Conservation (phyloP, 2,329 filamentous ascomycete species). For the Phoma herbarum region DNA sequence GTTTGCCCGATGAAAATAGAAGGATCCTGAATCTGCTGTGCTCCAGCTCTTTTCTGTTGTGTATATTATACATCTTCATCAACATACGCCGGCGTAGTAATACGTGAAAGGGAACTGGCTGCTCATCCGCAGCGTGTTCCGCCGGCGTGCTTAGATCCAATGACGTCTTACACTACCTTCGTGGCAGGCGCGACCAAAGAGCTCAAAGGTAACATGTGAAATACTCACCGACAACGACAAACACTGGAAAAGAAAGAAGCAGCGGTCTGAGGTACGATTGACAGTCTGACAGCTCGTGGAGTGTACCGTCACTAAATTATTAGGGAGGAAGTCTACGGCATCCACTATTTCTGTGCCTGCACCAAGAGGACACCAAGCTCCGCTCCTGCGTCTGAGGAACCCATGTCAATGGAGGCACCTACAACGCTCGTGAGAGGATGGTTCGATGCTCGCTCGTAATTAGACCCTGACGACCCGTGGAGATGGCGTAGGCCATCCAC, state of each 20-base stretch:
- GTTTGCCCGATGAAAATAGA: background rate
- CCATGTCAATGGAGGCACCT: slow-evolving; percentile 31
- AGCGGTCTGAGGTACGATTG: slow-evolving; percentile 6
- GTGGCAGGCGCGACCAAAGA: slow-evolving; percentile 4
- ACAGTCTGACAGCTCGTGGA: slow-evolving; percentile 10
- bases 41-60: background rate
- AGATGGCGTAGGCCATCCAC: slow-evolving; percentile 29
- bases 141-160: slow-evolving; percentile 10
- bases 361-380: slow-evolving; percentile 28
- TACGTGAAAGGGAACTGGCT: slow-evolving; percentile 19
- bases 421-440: slow-evolving; percentile 41
- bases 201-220: slow-evolving; percentile 8
- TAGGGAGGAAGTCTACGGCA: slow-evolving; percentile 28
- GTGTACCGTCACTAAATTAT: slow-evolving; percentile 14
- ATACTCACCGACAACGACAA: slow-evolving; percentile 12
- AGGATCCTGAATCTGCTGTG: background rate
- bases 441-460: slow-evolving; percentile 36
- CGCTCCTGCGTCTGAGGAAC: slow-evolving; percentile 26
- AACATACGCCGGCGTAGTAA: slow-evolving; percentile 15
- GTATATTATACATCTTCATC: slow-evolving; percentile 7
- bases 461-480: slow-evolving; percentile 32
- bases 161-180: slow-evolving; percentile 36
- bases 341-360: slow-evolving; percentile 33
- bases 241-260: slow-evolving; percentile 7
- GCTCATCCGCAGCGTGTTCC: slow-evolving; percentile 1